phyloP scores from a whole-genome alignment of 306 rosid genomes.

The Gynostemma pentaphyllum region DNA sequence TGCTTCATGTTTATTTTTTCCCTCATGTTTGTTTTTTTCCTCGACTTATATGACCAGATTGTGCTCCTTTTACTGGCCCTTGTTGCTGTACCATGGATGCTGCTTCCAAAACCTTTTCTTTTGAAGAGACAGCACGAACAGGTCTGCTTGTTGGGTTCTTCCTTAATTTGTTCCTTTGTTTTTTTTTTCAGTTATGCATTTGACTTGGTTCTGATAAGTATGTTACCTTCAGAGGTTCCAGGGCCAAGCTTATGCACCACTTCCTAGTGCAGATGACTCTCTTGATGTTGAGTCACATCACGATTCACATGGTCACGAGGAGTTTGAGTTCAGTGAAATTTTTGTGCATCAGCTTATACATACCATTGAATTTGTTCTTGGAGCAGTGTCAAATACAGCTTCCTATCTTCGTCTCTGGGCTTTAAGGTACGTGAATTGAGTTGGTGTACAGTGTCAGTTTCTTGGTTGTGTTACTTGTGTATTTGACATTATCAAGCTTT shows the following conservation, averaged over 20 bases:
- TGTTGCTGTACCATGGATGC: conserved; percentile 97
- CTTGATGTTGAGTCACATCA: conserved; percentile 39
- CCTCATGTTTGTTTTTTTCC: conserved; percentile 9
- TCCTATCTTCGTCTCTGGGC: conserved; percentile 99
- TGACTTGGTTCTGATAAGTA: conserved; percentile 16
- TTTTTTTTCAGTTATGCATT: not conserved
- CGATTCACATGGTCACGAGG: conserved; percentile 47
- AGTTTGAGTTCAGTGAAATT: conserved; percentile 81
- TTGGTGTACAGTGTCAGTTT: not conserved
- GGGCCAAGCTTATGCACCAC: conserved; percentile 53
- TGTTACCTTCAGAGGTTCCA: conserved; percentile 62
- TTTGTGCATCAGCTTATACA: conserved; percentile 95
- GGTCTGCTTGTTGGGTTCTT: conserved; percentile 29
- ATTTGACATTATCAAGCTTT: not conserved
- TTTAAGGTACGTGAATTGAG: conserved; percentile 47
- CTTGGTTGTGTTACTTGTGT: not conserved
- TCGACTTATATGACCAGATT: conserved; percentile 32
- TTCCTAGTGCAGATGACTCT: conserved; percentile 45
- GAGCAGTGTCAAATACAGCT: conserved; percentile 96
- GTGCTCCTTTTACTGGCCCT: conserved; percentile 63
- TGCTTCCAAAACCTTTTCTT: conserved; percentile 88
- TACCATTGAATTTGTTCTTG: conserved; percentile 90
- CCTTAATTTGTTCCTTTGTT: not conserved
- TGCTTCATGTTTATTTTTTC: not conserved
- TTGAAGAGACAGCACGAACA: conserved; percentile 81